Evolutionary conservation across 2,329 filamentous ascomycete genomes (phyloP).

Genomic region (Colletotrichum tropicicola): DNA sequence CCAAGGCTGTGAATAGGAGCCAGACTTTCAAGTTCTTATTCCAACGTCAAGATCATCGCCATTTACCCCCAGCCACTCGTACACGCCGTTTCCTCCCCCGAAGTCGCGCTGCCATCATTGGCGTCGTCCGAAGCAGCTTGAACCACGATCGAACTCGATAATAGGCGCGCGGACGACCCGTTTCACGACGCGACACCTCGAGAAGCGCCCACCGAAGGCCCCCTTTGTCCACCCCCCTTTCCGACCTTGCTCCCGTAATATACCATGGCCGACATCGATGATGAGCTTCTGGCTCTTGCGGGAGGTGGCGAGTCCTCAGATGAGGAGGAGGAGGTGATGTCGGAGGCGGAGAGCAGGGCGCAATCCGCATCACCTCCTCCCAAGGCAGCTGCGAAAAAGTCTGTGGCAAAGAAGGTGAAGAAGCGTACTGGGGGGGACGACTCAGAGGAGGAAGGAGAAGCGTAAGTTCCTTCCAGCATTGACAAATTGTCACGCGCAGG

Average conservation of each 20-base stretch:
- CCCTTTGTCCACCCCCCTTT: background rate
- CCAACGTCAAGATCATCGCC: conserved; percentile 1
- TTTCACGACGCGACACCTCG: background rate
- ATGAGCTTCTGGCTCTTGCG: conserved; percentile 91
- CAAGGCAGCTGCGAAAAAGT: conserved; percentile 42
- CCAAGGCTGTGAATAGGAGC: conserved; percentile 26
- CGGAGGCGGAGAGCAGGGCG: conserved; percentile 62
- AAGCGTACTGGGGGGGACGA: conserved; percentile 67
- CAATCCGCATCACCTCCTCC: conserved; percentile 62
- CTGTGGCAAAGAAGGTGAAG: conserved; percentile 55
- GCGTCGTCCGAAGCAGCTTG: too few relatives aligned
- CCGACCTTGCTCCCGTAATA: conserved; percentile 7
- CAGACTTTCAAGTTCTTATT: conserved; percentile 15
- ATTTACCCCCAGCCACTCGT: background rate
- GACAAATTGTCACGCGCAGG: background rate
- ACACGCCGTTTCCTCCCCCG: background rate
- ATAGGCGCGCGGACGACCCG: background rate
- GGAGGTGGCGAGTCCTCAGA: conserved; percentile 76
- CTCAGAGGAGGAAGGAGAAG: conserved; percentile 82
- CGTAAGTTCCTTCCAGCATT: conserved; percentile 66
- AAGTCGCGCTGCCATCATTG: background rate
- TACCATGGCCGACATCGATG: conserved; percentile 88
- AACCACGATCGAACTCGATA: background rate
- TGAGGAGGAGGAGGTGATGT: conserved; percentile 65
- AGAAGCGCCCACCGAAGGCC: background rate